A percentile compares a stretch with the other conserved stretches of the same genome.
phyloP scores from a whole-genome alignment of 1,284 basidiomycete genomes.

The Moesziomyces sp. region DNA sequence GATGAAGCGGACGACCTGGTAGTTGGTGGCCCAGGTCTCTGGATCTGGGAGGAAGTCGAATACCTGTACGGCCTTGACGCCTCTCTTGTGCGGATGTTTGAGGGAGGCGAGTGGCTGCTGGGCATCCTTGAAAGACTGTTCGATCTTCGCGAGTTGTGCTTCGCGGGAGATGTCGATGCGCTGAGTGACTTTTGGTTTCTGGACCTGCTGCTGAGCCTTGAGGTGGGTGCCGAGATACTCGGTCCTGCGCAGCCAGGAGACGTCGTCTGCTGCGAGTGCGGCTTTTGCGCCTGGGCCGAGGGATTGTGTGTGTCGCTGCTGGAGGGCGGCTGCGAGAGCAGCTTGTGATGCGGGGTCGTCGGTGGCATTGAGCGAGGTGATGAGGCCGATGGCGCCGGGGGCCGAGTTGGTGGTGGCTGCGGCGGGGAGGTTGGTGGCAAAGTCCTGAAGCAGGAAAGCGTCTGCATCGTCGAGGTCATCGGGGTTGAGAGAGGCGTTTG shows the following conservation, averaged over 20 bases:
- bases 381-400: slow-evolving; percentile 31
- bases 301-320: slow-evolving; percentile 45
- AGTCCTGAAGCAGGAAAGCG: slow-evolving; percentile 60
- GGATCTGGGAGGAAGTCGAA: slow-evolving; percentile 65
- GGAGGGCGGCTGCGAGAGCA: slow-evolving; percentile 34
- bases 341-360: slow-evolving; percentile 32
- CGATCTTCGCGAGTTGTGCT: slow-evolving; percentile 61
- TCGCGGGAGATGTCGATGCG: slow-evolving; percentile 55
- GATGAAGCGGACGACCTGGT: slow-evolving; percentile 64
- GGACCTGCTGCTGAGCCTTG: slow-evolving; percentile 46
- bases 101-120: slow-evolving; percentile 53
- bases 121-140: slow-evolving; percentile 57
- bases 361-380: slow-evolving; percentile 36
- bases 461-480: slow-evolving; percentile 58
- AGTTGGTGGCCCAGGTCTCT: slow-evolving; percentile 66
- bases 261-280: slow-evolving; percentile 51
- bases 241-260: slow-evolving; percentile 65
- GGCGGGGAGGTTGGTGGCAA: slow-evolving; percentile 40
- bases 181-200: slow-evolving; percentile 41
- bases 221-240: slow-evolving; percentile 64
- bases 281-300: slow-evolving; percentile 47
- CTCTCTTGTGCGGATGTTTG: slow-evolving; percentile 59
- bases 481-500: slow-evolving; percentile 25
- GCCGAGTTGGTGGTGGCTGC: slow-evolving; percentile 23
- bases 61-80: slow-evolving; percentile 57